Conservation (phyloP, 306 rosid species). For the Quillaja saponaria region DNA sequence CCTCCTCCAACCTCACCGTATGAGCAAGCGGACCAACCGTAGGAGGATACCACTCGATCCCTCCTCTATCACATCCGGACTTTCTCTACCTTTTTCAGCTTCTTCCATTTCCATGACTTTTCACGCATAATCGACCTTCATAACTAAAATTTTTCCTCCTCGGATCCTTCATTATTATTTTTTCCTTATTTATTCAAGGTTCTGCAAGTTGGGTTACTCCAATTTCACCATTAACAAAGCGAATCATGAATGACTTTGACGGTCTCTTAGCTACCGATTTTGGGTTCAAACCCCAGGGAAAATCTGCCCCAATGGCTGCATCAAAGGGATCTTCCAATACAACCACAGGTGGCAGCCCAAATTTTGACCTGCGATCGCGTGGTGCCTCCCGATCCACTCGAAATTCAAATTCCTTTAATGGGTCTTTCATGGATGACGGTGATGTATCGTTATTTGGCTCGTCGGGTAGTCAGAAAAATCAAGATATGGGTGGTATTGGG, state of each 20-base stretch:
- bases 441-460: constrained; percentile 57
- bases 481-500: constrained; percentile 43
- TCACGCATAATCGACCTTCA: not conserved
- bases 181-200: constrained; percentile 1
- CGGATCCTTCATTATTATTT: not conserved
- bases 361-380: constrained; percentile 66
- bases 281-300: constrained; percentile 79
- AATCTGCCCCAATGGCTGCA: constrained; percentile 79
- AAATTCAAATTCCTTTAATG: constrained; percentile 43
- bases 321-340: constrained; percentile 47
- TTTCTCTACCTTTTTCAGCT: constrained; percentile 21
- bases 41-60: constrained; percentile 26
- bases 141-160: not conserved
- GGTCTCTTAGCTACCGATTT: constrained; percentile 73
- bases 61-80: not conserved
- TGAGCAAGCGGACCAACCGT: constrained; percentile 23
- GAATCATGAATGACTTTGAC: constrained; percentile 86
- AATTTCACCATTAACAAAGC: constrained; percentile 7
- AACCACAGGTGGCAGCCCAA: constrained; percentile 24
- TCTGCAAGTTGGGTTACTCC: not conserved
- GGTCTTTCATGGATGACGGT: constrained; percentile 44
- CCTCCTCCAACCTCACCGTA: not conserved
- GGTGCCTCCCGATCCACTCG: constrained; percentile 53
- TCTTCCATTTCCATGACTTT: not conserved
- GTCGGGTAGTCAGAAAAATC: constrained; percentile 39